Evolutionary conservation across 768 basidiomycete species (phyloP).

Genomic region (Mycena indigotica): DNA sequence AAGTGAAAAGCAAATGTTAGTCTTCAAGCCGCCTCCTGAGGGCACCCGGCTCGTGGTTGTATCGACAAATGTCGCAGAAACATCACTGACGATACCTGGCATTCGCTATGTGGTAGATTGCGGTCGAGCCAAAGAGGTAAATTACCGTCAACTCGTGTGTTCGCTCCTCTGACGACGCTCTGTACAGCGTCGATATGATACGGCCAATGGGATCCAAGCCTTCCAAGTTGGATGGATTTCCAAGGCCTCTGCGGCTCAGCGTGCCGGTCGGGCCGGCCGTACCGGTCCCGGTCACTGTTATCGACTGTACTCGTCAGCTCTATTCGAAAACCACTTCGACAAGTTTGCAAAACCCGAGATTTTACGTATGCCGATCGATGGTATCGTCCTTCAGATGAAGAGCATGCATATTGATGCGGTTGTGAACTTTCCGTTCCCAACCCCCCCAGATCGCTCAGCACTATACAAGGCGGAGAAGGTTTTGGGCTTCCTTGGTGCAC

Average conservation of each 20-base stretch:
- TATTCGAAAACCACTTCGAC: slow-evolving; percentile 92
- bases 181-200: slow-evolving; percentile 78
- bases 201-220: slow-evolving; percentile 79
- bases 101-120: slow-evolving; percentile 98
- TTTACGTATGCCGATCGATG: slow-evolving; percentile 93
- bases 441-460: slow-evolving; percentile 79
- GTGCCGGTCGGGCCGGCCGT: slow-evolving; percentile 95
- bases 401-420: slow-evolving; percentile 97
- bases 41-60: slow-evolving; percentile 89
- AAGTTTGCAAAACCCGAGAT: slow-evolving; percentile 90
- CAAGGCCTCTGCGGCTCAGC: slow-evolving; percentile 91
- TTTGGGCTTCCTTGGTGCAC: slow-evolving; percentile 81
- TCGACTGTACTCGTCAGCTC: slow-evolving; percentile 91
- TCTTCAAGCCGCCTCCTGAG: slow-evolving; percentile 82
- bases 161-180: slow-evolving; percentile 1
- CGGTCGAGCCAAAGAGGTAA: slow-evolving; percentile 91
- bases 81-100: slow-evolving; percentile 94
- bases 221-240: slow-evolving; percentile 94
- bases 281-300: slow-evolving; percentile 99
- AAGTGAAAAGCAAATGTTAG: slow-evolving; percentile 92
- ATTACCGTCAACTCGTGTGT: slow-evolving; percentile 2
- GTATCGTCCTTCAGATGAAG: slow-evolving; percentile 98
- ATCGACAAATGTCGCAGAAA: slow-evolving; percentile 95
- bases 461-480: slow-evolving; percentile 82
- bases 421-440: slow-evolving; percentile 97